Evolutionary conservation across 495 filamentous ascomycete species (phyloP).

Genomic region (Aspergillus leporis): DNA sequence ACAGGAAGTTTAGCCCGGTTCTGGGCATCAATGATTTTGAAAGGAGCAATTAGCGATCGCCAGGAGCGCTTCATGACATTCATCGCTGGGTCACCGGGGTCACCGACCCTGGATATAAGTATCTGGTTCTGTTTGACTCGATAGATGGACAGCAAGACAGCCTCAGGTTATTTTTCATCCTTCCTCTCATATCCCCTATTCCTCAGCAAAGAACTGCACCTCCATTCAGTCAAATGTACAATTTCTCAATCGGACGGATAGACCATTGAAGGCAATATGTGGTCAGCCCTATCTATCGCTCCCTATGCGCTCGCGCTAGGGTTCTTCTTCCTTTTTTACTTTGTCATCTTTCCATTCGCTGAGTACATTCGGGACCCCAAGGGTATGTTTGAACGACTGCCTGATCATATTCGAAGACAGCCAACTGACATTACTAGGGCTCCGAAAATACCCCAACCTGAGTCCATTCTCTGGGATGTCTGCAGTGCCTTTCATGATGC

Average conservation of each 20-base stretch:
- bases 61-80: background rate
- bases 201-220: background rate
- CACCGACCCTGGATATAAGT: background rate
- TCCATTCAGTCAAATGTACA: background rate
- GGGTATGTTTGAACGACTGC: slow-evolving; percentile 19
- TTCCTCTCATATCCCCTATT: background rate
- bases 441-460: slow-evolving; percentile 52
- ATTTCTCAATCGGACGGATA: background rate
- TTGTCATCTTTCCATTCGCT: slow-evolving; percentile 39
- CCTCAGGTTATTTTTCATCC: background rate
- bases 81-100: background rate
- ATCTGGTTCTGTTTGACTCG: background rate
- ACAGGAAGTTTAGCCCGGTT: slow-evolving; percentile 18
- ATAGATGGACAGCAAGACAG: background rate
- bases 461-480: slow-evolving; percentile 45
- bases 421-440: slow-evolving; percentile 25
- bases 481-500: slow-evolving; percentile 45
- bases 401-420: background rate
- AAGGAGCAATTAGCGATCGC: background rate
- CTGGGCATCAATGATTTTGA: background rate
- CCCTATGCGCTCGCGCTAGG: slow-evolving; percentile 31
- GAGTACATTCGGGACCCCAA: slow-evolving; percentile 50
- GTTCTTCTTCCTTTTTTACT: slow-evolving; percentile 35
- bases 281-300: slow-evolving; percentile 24
- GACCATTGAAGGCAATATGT: slow-evolving; percentile 9